Conservation (phyloP, 352 stramenopile genomes). For the Globisporangium splendens region DNA sequence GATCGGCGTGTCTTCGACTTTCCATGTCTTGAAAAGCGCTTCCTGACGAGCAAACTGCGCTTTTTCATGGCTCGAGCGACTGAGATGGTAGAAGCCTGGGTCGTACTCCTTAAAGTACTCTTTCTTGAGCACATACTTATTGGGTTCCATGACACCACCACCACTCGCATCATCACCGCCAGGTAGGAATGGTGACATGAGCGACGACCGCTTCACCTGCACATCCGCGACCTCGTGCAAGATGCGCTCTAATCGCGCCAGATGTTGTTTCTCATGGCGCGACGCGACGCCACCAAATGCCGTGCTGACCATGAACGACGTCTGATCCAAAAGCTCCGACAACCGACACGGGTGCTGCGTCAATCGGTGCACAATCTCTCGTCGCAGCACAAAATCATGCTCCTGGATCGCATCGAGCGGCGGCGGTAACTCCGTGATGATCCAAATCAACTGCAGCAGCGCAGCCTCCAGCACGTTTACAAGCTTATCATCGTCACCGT, state of each 20-base stretch:
- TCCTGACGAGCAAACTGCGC: constrained; percentile 76
- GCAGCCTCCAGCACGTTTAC: constrained; percentile 69
- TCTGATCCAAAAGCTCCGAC: constrained; percentile 79
- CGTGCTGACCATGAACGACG: constrained; percentile 66
- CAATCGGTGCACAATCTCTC: constrained; percentile 87
- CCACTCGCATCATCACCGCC: constrained; percentile 32
- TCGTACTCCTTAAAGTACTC: constrained; percentile 80
- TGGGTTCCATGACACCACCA: constrained; percentile 57
- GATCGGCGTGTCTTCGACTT: constrained; percentile 61
- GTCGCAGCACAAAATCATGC: constrained; percentile 60
- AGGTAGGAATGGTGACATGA: constrained; percentile 25
- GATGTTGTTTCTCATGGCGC: constrained; percentile 61
- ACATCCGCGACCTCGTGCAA: constrained; percentile 71
- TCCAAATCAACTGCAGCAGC: constrained; percentile 82
- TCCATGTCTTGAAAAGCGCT: constrained; percentile 81
- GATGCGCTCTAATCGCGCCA: constrained; percentile 55
- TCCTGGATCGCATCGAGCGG: constrained; percentile 58
- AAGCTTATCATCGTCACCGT: constrained; percentile 56
- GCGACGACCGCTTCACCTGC: constrained; percentile 43
- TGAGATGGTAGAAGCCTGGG: constrained; percentile 77
- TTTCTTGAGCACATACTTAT: constrained; percentile 77
- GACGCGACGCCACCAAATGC: constrained; percentile 62
- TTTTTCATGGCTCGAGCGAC: constrained; percentile 70
- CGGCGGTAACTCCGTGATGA: constrained; percentile 80
- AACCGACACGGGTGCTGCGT: constrained; percentile 65